A percentile compares a stretch with the other conserved stretches of the same genome.
These are phyloP conservation scores for Amanita pseudoporphyria DNA, from an alignment of 768 basidiomycete species.

Conservation along the genomic window DNA sequence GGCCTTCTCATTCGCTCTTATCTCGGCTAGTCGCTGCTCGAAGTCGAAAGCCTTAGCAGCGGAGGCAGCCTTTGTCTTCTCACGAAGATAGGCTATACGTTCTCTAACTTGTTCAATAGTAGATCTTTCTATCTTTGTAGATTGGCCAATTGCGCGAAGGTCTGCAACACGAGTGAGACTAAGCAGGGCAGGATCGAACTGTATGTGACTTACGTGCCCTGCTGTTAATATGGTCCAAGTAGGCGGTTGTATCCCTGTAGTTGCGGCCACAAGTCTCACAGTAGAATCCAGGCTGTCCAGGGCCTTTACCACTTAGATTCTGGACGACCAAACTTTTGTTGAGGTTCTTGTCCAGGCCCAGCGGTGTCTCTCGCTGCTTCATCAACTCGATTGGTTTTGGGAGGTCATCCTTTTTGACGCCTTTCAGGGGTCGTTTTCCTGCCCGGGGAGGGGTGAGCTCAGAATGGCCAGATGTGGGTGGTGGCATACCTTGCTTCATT, in stretches of 20 bases:
- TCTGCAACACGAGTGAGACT: conserved; percentile 37
- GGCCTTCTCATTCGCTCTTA: conserved; percentile 62
- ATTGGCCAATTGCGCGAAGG: conserved; percentile 89
- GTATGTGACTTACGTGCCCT: conserved; percentile 60
- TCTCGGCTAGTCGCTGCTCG: conserved; percentile 76
- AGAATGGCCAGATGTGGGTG: background rate
- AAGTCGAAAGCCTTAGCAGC: conserved; percentile 92
- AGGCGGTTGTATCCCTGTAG: conserved; percentile 89
- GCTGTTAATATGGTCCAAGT: conserved; percentile 94
- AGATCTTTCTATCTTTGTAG: conserved; percentile 83
- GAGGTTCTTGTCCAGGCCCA: conserved; percentile 93
- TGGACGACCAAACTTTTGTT: conserved; percentile 93
- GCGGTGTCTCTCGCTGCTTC: conserved; percentile 73
- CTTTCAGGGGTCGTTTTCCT: conserved; percentile 75
- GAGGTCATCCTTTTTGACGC: conserved; percentile 60
- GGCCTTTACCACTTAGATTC: conserved; percentile 69
- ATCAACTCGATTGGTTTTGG: conserved; percentile 93
- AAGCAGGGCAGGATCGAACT: background rate
- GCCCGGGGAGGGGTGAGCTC: conserved; percentile 9
- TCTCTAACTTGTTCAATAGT: conserved; percentile 89
- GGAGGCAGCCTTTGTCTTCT: conserved; percentile 76
- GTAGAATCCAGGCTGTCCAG: conserved; percentile 89
- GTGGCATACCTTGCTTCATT: conserved; percentile 62
- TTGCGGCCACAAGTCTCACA: conserved; percentile 89
- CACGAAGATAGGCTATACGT: conserved; percentile 80